Conservation (phyloP, 164 flowering plant genomes). For the Macadamia integrifolia region DNA sequence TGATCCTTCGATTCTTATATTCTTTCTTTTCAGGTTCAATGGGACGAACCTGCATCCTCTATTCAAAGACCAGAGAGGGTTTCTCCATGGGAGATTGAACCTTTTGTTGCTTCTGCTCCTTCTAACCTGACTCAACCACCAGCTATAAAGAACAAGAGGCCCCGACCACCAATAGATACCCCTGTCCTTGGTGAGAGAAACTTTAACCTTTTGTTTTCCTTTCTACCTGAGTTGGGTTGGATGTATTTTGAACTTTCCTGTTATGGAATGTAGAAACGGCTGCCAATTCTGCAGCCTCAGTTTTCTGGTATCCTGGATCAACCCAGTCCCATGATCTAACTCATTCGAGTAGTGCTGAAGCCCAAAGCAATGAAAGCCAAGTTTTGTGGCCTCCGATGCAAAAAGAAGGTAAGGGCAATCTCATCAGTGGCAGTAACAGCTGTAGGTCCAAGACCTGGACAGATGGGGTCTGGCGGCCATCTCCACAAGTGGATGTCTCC, state of each 20-base stretch:
- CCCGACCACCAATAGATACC: conserved; percentile 42
- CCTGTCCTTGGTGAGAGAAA: conserved; percentile 38
- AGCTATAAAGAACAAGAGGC: conserved; percentile 50
- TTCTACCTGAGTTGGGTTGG: not conserved
- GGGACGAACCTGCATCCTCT: conserved; percentile 79
- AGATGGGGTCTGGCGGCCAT: conserved; percentile 37
- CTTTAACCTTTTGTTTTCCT: not conserved
- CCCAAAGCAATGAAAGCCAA: conserved; percentile 33
- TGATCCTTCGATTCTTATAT: not conserved
- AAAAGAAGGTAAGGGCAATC: conserved; percentile 18
- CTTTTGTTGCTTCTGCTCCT: conserved; percentile 45
- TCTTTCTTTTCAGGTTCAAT: conserved; percentile 53
- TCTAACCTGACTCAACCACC: conserved; percentile 27
- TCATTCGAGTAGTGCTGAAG: conserved; percentile 31
- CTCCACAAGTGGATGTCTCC: conserved; percentile 32
- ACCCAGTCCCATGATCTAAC: conserved; percentile 32
- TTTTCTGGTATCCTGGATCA: conserved; percentile 44
- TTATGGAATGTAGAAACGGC: conserved; percentile 28
- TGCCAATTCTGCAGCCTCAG: conserved; percentile 23
- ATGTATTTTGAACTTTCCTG: not conserved
- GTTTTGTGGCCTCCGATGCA: conserved; percentile 34
- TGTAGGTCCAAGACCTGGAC: conserved; percentile 19
- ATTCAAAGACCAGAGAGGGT: conserved; percentile 74
- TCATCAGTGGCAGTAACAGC: conserved; percentile 19
- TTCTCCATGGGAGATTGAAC: conserved; percentile 95